Percentiles rank a stretch among this genome's conserved stretches.
Evolutionary conservation across 1,284 basidiomycete genomes (phyloP).

Genomic region (Amylostereum areolatum): DNA sequence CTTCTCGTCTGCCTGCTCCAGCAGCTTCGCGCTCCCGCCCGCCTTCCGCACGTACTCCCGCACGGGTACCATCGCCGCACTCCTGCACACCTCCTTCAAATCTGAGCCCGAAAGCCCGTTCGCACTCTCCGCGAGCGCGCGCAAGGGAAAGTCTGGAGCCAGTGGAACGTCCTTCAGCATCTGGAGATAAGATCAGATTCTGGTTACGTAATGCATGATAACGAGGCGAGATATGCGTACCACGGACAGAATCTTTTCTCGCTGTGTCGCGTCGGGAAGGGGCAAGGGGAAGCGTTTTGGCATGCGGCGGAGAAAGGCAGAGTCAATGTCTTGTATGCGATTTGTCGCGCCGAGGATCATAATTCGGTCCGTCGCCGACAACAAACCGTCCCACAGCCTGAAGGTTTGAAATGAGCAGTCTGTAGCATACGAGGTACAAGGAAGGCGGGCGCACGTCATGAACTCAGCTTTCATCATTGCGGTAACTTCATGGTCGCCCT

Average conservation of each 20-base stretch:
- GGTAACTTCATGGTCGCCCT: constrained; percentile 95
- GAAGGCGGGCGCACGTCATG: constrained; percentile 73
- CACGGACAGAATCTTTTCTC: constrained; percentile 84
- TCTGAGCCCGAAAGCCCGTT: constrained; percentile 89
- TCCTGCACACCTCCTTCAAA: constrained; percentile 91
- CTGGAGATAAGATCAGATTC: constrained; percentile 32
- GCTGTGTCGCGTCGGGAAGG: constrained; percentile 78
- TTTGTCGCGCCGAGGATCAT: constrained; percentile 96
- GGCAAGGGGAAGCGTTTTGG: constrained; percentile 94
- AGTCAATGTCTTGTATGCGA: constrained; percentile 91
- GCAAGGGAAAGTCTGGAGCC: constrained; percentile 59
- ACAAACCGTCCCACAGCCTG: constrained; percentile 96
- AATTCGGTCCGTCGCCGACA: constrained; percentile 80
- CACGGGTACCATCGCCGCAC: constrained; percentile 88
- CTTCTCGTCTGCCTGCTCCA: constrained; percentile 50
- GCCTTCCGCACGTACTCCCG: constrained; percentile 77
- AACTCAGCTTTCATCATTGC: constrained; percentile 99
- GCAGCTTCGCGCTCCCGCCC: constrained; percentile 43
- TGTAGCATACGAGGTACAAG: neutral
- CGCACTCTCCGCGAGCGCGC: constrained; percentile 65
- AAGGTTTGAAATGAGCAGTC: neutral
- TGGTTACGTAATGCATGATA: neutral
- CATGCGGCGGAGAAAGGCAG: constrained; percentile 93
- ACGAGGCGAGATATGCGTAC: constrained; percentile 36
- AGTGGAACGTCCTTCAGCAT: constrained; percentile 81